A percentile compares a stretch with the other conserved stretches of the same genome.
Evolutionary conservation across 2,329 filamentous ascomycete genomes (phyloP).

Genomic region (Fusarium sp.): DNA sequence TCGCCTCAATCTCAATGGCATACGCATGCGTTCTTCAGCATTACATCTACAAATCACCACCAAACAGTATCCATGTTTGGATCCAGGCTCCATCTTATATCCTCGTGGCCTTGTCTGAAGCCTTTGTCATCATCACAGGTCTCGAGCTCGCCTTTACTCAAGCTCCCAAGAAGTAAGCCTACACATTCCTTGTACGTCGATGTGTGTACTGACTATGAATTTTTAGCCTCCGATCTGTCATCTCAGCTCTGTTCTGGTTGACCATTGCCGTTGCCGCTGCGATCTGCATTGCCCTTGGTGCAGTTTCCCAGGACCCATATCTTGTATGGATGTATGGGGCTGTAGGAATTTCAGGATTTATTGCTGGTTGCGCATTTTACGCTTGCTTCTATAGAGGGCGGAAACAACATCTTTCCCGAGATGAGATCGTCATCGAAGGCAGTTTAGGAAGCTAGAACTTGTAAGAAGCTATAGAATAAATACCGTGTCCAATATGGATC

Average conservation of each 20-base stretch:
- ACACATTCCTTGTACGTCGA: no score
- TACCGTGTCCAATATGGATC: no score
- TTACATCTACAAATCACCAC: neutral
- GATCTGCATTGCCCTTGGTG: neutral
- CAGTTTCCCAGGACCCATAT: neutral
- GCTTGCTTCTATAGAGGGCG: neutral
- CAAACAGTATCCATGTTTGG: constrained; percentile 3
- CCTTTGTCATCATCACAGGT: neutral
- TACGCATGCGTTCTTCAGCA: neutral
- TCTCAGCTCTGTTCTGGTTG: constrained; percentile 5
- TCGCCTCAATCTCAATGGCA: neutral
- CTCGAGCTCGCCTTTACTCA: constrained; percentile 2
- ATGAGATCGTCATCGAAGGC: neutral
- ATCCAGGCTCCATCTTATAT: neutral
- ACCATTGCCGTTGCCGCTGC: neutral
- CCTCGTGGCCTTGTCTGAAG: neutral
- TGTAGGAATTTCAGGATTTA: neutral
- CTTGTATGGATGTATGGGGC: constrained; percentile 8
- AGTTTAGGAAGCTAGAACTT: neutral
- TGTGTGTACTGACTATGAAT: neutral
- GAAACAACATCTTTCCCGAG: neutral
- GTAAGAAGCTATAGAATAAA: neutral
- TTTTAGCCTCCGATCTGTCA: neutral
- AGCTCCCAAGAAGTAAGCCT: constrained; percentile 1
- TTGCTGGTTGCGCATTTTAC: neutral